Base-by-base conservation (phyloP, 192 early-diverging fungal genomes). In the Allomyces macrogynus region DNA sequence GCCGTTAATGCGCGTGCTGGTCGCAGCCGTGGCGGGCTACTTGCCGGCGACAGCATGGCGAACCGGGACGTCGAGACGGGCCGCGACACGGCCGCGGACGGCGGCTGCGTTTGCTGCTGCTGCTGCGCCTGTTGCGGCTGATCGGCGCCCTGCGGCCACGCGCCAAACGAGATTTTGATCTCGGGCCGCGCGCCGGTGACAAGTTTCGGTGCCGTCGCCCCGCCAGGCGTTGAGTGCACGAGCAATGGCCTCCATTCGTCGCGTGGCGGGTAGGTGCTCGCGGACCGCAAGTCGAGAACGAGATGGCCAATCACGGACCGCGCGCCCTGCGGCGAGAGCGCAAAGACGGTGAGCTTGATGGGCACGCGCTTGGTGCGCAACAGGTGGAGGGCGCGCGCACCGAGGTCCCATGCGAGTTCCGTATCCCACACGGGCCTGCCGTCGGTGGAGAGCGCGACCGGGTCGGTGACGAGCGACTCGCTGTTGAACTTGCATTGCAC, bases 401-500 rank as follows among this genome's bases (percentile, higher is more conserved):
- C 68, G 24, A 80, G 66, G 61, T 76, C 71, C 81, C 81, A 83
- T n/a, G 76, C 75, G 3, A 83, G 70, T 62, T 83, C 81, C 11
- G 81, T 81, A 69, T 83, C 81, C 66, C 71, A 83, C 18, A 78
- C 69, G 8, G 81, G 81, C 10, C 40, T 54, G 64, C 32, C 26
- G n/a, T 69, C 61, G 32, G 25, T 14, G 9, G 27, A 40, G 64
- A 75, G 73, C 16, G 69, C 70, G 32, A 76, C 76, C 12, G 81
- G 80, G 62, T 83, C 79, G 11, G 78, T 75, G 4, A 75, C 74
- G 23, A 83, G 73, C 63, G 81, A 82, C 66, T 83, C 81, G 62
- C 74, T 72, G 73, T 83, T 83, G 77, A 83, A 83, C 62, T 78
- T 71, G 69, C 81, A 83, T 62, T 83, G 81, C 10, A 78, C 61